phyloP scores from a whole-genome alignment of 441 rosid genomes.

The Sinapis alba region DNA sequence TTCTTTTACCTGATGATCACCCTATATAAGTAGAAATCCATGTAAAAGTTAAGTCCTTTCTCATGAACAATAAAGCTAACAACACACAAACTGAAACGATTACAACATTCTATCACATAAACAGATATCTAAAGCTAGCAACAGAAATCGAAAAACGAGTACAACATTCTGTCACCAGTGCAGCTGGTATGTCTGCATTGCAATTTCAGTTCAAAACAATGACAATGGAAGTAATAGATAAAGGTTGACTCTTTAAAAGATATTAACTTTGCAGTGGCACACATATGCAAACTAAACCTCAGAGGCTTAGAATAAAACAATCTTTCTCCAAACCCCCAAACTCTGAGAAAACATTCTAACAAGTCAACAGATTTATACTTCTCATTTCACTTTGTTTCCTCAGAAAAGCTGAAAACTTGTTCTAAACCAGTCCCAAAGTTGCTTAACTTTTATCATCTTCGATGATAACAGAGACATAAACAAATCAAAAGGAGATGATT shows the following conservation, averaged over 20 bases:
- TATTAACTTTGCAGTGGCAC: not conserved
- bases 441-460: no score
- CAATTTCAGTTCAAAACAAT: no score
- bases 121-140: not conserved
- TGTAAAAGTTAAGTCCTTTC: not conserved
- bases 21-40: constrained; percentile 11
- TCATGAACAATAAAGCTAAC: not conserved
- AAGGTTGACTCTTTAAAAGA: not conserved
- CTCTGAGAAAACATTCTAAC: not conserved
- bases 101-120: not conserved
- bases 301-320: not conserved
- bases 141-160: no score
- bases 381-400: not conserved
- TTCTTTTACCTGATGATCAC: constrained; percentile 33
- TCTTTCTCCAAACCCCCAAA: constrained; percentile 8
- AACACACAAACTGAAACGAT: not conserved
- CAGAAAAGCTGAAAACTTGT: no score
- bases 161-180: no score
- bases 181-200: no score
- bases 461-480: no score
- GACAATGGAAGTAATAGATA: no score
- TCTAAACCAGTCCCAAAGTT: no score
- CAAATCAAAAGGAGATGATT: no score
- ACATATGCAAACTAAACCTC: constrained; percentile 11
- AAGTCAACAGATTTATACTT: not conserved